Evolutionary conservation across 441 rosid genomes (phyloP), one percentile per base, ranked within the genome.

Genomic region (Eutrema salsugineum): DNA sequence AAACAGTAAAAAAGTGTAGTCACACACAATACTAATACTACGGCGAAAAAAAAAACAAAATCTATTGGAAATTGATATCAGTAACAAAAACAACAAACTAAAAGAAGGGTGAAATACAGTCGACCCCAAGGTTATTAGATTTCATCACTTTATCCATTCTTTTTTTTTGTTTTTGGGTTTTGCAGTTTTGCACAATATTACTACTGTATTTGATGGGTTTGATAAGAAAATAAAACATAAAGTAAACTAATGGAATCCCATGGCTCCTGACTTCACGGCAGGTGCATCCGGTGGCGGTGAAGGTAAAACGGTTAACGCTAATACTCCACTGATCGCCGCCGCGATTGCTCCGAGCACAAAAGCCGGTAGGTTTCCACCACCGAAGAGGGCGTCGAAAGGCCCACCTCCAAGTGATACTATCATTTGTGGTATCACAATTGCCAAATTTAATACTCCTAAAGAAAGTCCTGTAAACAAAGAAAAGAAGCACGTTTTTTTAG

Each of bases 371-470:
- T 82, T 82, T 54, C 85, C 85, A 32, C 85, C 85, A n/a, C 85
- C 85, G 35, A 79, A 82, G 2, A 82, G 48, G 0, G 80, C 78
- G 27, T 82, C 83, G 30, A 82, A 82, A 4, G 85, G 85, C 49
- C 85, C 85, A 17, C 76, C 79, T 59, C 85, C 85, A 5, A 82
- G 50, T 35, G 85, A 82, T 22, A 82, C 82, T 11, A 82, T 17
- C 71, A 82, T 82, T 74, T 82, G 99, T 43, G 97, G 99, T 47
- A 91, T 63, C 22, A 91, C 97, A 33, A 94, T 84, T 0, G 97
- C 84, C 56, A 92, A 82, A 72, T 94, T 94, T 24, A 94, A 79
- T 62, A 94, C 94, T 63, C 98, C 98, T 57, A 94, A 54, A 0
- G 98, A 90, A 54, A 94, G 96, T 32, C 99, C 99, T 87, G 57